Percentiles rank a stretch among this genome's conserved stretches.
Conservation (phyloP, 306 rosid species). For the Glycine soja region DNA sequence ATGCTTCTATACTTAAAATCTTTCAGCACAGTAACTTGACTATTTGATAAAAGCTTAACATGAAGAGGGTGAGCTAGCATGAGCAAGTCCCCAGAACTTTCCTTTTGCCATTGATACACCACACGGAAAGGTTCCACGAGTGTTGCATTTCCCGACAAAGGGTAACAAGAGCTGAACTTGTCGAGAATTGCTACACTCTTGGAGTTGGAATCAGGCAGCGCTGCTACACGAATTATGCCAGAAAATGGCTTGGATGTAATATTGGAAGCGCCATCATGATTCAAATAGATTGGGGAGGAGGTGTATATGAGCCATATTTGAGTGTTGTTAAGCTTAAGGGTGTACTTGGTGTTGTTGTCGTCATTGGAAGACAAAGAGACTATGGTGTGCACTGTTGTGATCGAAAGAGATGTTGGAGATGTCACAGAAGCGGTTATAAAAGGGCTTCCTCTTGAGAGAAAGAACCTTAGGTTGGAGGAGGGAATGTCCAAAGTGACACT, state of each 20-base stretch:
- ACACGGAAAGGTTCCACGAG: conserved; percentile 55
- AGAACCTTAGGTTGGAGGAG: conserved; percentile 66
- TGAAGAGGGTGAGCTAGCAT: conserved; percentile 94
- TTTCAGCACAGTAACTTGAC: conserved; percentile 54
- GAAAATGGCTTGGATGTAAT: conserved; percentile 61
- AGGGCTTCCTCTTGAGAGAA: conserved; percentile 83
- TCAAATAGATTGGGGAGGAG: conserved; percentile 59
- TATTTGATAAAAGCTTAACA: conserved; percentile 55
- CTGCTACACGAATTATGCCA: conserved; percentile 70
- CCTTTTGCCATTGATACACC: conserved; percentile 78
- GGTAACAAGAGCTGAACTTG: conserved; percentile 69
- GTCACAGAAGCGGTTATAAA: conserved; percentile 63
- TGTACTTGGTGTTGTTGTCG: conserved; percentile 62
- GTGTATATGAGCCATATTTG: conserved; percentile 85
- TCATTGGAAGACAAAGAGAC: conserved; percentile 58
- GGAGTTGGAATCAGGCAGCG: conserved; percentile 55
- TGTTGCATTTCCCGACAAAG: conserved; percentile 70
- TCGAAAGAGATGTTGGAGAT: conserved; percentile 53
- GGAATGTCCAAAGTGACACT: conserved; percentile 79
- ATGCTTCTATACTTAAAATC: conserved; percentile 75
- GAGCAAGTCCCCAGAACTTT: conserved; percentile 73
- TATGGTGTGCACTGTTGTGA: conserved; percentile 69
- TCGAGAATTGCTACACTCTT: conserved; percentile 59
- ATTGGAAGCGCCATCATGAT: conserved; percentile 34
- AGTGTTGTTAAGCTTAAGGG: conserved; percentile 66